These are phyloP conservation scores for Uncinocarpus reesii DNA, from an alignment of 2,329 filamentous ascomycete species.

Conservation along the genomic window DNA sequence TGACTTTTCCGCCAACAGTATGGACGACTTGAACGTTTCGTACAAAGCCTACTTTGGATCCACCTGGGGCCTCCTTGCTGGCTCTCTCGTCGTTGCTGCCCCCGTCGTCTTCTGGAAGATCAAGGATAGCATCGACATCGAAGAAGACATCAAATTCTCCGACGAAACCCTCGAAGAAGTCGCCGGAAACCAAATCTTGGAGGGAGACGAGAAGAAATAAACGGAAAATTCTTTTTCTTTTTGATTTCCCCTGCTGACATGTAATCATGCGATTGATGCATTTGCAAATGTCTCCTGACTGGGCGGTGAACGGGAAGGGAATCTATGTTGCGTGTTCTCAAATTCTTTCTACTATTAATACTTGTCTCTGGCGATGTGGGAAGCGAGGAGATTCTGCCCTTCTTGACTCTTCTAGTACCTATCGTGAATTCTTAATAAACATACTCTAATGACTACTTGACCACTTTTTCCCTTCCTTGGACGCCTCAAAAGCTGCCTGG, in stretches of 20 bases:
- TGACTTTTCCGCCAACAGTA: conserved; percentile 44
- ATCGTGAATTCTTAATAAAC: conserved; percentile 4
- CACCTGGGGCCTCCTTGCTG: conserved; percentile 66
- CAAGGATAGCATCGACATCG: conserved; percentile 66
- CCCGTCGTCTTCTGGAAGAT: conserved; percentile 73
- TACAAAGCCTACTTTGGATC: conserved; percentile 64
- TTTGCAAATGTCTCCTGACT: no score
- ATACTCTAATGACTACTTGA: not conserved
- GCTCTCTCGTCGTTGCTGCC: conserved; percentile 63
- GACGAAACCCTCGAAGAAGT: conserved; percentile 74
- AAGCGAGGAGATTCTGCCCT: not conserved
- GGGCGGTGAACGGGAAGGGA: no score
- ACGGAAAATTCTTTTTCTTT: not conserved
- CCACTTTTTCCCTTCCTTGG: not conserved
- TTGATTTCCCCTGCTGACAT: not conserved
- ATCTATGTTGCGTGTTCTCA: no score
- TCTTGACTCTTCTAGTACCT: not conserved
- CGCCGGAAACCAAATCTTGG: conserved; percentile 12
- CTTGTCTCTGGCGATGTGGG: not conserved
- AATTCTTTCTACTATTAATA: no score
- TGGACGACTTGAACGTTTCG: conserved; percentile 53
- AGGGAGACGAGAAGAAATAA: conserved; percentile 7
- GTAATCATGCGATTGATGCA: no score
- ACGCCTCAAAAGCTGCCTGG: not conserved
- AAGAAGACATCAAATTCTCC: conserved; percentile 73